Conservation (phyloP, 2,329 filamentous ascomycete species). For the Coniochaeta sp. region DNA sequence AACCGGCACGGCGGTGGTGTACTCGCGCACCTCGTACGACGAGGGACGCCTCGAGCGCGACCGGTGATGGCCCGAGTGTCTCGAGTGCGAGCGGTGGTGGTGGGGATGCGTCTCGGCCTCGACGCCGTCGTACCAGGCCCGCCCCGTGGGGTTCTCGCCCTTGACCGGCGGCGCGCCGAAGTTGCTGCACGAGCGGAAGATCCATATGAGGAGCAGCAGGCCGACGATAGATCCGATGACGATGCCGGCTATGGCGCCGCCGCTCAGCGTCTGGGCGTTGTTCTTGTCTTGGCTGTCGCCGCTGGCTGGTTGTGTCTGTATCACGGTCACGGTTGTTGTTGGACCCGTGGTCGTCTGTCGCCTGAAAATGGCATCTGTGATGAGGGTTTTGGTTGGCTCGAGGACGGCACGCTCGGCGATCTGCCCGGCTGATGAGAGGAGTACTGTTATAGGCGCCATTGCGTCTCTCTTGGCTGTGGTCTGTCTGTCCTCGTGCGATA, state of each 20-base stretch:
- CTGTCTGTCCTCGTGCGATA: neutral
- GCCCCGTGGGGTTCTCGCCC: conserved; percentile 4
- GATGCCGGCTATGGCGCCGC: conserved; percentile 44
- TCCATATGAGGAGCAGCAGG: conserved; percentile 37
- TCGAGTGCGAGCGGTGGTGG: neutral
- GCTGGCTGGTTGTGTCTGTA: neutral
- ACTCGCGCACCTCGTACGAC: neutral
- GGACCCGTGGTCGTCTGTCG: neutral
- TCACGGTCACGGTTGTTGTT: neutral
- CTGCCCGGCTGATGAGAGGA: neutral
- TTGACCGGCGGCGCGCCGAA: conserved; percentile 27
- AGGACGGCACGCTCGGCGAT: neutral
- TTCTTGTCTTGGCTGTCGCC: neutral
- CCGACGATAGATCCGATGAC: conserved; percentile 40
- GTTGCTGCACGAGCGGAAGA: conserved; percentile 36
- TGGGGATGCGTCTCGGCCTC: conserved; percentile 9
- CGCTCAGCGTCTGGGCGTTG: conserved; percentile 22
- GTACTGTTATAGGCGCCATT: conserved; percentile 1
- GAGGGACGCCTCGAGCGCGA: neutral
- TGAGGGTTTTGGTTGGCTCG: neutral
- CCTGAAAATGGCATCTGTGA: neutral
- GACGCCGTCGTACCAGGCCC: conserved; percentile 24
- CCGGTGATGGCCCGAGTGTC: neutral
- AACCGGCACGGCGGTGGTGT: neutral
- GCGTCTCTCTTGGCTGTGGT: neutral